A percentile compares a stretch with the other conserved stretches of the same genome.
These are phyloP conservation scores for Psilocybe mexicana DNA, from an alignment of 1,284 basidiomycete species.

Conservation along the genomic window DNA sequence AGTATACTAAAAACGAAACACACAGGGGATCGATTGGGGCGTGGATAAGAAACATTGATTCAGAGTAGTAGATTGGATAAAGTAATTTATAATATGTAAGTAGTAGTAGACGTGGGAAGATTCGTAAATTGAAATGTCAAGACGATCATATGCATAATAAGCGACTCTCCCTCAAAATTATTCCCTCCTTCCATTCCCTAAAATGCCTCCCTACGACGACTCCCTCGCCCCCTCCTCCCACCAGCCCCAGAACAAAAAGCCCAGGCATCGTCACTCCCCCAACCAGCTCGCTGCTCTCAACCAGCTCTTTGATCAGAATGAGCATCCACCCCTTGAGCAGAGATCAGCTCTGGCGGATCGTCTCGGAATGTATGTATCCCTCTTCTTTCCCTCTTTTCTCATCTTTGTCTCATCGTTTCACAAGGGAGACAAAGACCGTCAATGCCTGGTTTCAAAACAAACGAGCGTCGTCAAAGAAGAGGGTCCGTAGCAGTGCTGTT, in stretches of 20 bases:
- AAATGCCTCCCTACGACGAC: conserved; percentile 26
- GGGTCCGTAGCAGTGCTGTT: conserved; percentile 39
- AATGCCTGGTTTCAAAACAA: conserved; percentile 86
- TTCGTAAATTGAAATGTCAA: conserved; percentile 25
- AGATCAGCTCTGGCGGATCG: conserved; percentile 65
- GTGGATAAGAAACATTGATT: conserved; percentile 92
- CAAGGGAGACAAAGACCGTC: conserved; percentile 78
- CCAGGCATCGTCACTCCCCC: conserved; percentile 72
- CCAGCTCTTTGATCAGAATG: conserved; percentile 71
- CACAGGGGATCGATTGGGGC: conserved; percentile 86
- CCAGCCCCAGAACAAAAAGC: conserved; percentile 54
- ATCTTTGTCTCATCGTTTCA: conserved; percentile 21
- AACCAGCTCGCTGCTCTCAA: conserved; percentile 72
- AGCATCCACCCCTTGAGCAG: conserved; percentile 71
- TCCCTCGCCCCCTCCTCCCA: conserved; percentile 21
- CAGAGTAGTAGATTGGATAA: conserved; percentile 27
- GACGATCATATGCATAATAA: conserved; percentile 17
- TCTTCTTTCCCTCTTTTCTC: conserved; percentile 20
- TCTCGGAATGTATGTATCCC: conserved; percentile 66
- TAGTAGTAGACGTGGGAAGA: conserved; percentile 25
- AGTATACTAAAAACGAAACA: conserved; percentile 13
- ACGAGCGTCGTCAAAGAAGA: conserved; percentile 78
- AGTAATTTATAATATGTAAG: conserved; percentile 15
- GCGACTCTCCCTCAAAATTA: conserved; percentile 23
- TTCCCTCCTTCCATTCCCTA: conserved; percentile 21